Evolutionary conservation across 225 moss, liverwort and hornwort species (phyloP), one percentile per base, ranked within the genome.

Genomic region (Physcomitrium patens): DNA sequence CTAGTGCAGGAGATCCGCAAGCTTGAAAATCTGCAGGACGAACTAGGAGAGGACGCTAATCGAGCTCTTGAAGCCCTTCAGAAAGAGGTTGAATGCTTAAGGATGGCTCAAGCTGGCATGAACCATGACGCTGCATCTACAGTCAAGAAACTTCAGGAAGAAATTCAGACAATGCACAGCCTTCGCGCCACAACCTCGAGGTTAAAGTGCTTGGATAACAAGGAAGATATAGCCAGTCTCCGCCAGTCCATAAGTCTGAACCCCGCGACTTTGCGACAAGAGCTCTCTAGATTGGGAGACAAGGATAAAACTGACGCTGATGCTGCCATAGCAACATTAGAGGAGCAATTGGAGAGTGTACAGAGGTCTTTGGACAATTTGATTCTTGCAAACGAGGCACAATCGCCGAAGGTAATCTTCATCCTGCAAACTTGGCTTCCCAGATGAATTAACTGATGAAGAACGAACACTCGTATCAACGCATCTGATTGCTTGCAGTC

Each of bases 1-100:
- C 86, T 99, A 46, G 95, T 99, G 8, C 99, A 99, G 74, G 99
- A 99, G 88, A 95, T 99, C 51, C 99, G 93, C 56, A 99, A 99
- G 78, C 83, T 99, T 43, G 99, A 95, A 82, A 93, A 95, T 56
- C 77, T 99, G 12, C 99, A 99, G 83, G 99, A 99, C 76, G 99
- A 95, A 57, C 82, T 99, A 12, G 99, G 99, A 15, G 99, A 99
- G 77, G 99, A 99, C 74, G 99, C 99, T 53, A 93, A 81, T 74
- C 89, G 99, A 81, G 99, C 99, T 16, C 80, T 99, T 56, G 95
- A 91, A 85, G 95, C 99, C 62, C 88, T 99, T 8, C 99, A 99
- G 63, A 99, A 95, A 85, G 99, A 95, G 82, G 94, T 99, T 12
- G 95, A 99, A 72, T 99, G 99, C n/a, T 74, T 99, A 8, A 85